These are phyloP conservation scores for Aspergillus novoparasiticus DNA, from an alignment of 2,329 filamentous ascomycete genomes.

Conservation along the genomic window DNA sequence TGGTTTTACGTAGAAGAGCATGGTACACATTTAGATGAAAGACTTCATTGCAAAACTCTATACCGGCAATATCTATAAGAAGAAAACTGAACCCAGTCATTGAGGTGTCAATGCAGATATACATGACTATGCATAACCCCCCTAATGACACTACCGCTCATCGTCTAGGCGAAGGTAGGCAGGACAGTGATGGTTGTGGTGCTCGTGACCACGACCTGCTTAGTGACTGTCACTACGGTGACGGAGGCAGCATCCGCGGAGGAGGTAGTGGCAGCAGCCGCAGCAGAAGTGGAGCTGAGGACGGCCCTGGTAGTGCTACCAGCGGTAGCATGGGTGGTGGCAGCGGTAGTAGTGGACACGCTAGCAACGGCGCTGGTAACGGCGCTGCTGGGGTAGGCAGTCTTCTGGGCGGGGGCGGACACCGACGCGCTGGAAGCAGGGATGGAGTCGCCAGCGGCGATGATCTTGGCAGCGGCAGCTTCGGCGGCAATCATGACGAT, in stretches of 20 bases:
- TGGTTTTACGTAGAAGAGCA: neutral
- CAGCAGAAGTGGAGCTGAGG: neutral
- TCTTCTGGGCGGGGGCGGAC: slow-evolving; percentile 2
- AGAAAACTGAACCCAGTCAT: neutral
- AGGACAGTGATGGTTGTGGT: slow-evolving; percentile 12
- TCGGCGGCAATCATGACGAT: slow-evolving; percentile 66
- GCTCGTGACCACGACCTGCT: slow-evolving; percentile 10
- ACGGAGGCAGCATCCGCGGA: neutral
- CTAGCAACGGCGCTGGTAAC: neutral
- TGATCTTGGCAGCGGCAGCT: slow-evolving; percentile 57
- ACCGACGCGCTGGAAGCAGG: neutral
- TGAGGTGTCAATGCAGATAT: neutral
- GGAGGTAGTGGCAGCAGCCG: slow-evolving; percentile 1
- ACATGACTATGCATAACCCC: neutral
- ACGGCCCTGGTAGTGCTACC: neutral
- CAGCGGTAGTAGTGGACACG: neutral
- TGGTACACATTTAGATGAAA: neutral
- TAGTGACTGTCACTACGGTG: slow-evolving; percentile 8
- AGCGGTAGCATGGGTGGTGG: neutral
- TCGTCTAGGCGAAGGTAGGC: slow-evolving; percentile 9
- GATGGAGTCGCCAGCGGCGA: slow-evolving; percentile 33
- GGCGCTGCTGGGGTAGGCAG: neutral
- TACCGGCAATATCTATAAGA: neutral
- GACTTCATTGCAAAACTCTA: neutral
- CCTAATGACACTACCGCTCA: neutral